phyloP scores from a whole-genome alignment of 2,329 filamentous ascomycete species.

The Cladosporium sp. region DNA sequence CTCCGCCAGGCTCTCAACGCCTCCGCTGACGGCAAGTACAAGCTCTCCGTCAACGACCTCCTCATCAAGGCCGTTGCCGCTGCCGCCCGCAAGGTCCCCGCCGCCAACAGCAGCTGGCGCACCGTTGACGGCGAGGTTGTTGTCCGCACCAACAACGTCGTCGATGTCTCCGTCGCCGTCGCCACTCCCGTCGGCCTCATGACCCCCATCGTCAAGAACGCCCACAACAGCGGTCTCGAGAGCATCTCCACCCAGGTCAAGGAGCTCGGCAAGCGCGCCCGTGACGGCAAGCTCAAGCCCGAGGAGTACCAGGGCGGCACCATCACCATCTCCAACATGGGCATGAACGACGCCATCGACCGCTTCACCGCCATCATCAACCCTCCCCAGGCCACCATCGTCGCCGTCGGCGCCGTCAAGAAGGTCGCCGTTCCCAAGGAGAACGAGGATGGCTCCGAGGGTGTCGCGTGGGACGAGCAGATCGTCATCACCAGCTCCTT shows the following conservation, averaged over 20 bases:
- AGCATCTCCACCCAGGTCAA: conserved; percentile 87
- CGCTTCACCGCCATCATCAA: conserved; percentile 99
- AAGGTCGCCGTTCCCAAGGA: conserved; percentile 90
- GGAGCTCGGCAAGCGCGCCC: conserved; percentile 92
- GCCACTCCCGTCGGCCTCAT: conserved; percentile 91
- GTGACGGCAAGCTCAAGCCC: conserved; percentile 97
- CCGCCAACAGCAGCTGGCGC: conserved; percentile 92
- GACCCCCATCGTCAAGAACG: conserved; percentile 92
- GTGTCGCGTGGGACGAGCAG: conserved; percentile 91
- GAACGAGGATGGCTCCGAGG: conserved; percentile 70
- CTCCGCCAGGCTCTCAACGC: conserved; percentile 91
- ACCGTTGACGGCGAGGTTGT: conserved; percentile 69
- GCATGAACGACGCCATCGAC: conserved; percentile 96
- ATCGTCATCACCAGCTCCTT: conserved; percentile 94
- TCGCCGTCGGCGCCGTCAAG: conserved; percentile 89
- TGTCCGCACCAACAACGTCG: conserved; percentile 89
- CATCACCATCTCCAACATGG: conserved; percentile 99
- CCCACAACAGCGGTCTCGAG: conserved; percentile 80
- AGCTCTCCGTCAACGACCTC: conserved; percentile 99
- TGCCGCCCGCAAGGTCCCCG: conserved; percentile 88
- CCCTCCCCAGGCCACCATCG: conserved; percentile 92
- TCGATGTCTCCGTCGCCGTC: conserved; percentile 94
- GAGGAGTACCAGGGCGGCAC: conserved; percentile 99
- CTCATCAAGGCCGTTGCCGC: conserved; percentile 91
- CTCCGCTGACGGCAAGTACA: conserved; percentile 87